These are phyloP conservation scores for Parathielavia hyrcaniae DNA, from an alignment of 495 filamentous ascomycete species.

Conservation along the genomic window DNA sequence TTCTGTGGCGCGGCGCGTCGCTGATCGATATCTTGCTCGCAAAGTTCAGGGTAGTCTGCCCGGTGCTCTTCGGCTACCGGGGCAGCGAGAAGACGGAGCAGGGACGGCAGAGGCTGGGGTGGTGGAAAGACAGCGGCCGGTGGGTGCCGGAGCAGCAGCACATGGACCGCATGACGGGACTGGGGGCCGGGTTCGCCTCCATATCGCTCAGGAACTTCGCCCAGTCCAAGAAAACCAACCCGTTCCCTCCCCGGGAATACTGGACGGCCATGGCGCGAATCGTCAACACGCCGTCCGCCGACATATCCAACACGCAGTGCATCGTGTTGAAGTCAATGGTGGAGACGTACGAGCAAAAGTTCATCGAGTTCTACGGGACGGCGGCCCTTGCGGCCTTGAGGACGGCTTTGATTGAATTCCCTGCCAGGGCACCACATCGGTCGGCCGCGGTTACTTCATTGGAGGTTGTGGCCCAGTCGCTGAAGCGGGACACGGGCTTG, in stretches of 20 bases:
- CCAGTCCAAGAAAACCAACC: slow-evolving; percentile 58
- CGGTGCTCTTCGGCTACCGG: slow-evolving; percentile 77
- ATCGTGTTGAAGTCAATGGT: slow-evolving; percentile 73
- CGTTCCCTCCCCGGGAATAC: slow-evolving; percentile 71
- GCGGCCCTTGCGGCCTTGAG: slow-evolving; percentile 59
- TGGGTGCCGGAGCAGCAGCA: slow-evolving; percentile 64
- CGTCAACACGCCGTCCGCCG: slow-evolving; percentile 57
- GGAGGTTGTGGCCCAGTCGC: slow-evolving; percentile 52
- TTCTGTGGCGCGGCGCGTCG: slow-evolving; percentile 61
- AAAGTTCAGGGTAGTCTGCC: slow-evolving; percentile 74
- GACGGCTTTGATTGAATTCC: slow-evolving; percentile 62
- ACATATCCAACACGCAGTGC: slow-evolving; percentile 71
- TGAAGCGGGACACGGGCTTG: slow-evolving; percentile 55
- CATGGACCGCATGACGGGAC: slow-evolving; percentile 72
- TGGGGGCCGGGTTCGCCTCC: slow-evolving; percentile 77
- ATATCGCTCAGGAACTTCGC: slow-evolving; percentile 75
- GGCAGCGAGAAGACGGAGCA: slow-evolving; percentile 67
- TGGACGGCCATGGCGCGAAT: slow-evolving; percentile 72
- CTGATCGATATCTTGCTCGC: slow-evolving; percentile 85
- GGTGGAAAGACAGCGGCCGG: slow-evolving; percentile 54
- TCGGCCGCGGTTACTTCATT: slow-evolving; percentile 53
- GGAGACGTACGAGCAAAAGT: slow-evolving; percentile 59
- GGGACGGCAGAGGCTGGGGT: slow-evolving; percentile 66
- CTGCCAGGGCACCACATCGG: slow-evolving; percentile 44
- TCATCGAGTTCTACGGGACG: slow-evolving; percentile 71